Percentiles rank a stretch among this genome's conserved stretches.
phyloP scores from a whole-genome alignment of 768 basidiomycete species.

The Leccinum truebloodii region DNA sequence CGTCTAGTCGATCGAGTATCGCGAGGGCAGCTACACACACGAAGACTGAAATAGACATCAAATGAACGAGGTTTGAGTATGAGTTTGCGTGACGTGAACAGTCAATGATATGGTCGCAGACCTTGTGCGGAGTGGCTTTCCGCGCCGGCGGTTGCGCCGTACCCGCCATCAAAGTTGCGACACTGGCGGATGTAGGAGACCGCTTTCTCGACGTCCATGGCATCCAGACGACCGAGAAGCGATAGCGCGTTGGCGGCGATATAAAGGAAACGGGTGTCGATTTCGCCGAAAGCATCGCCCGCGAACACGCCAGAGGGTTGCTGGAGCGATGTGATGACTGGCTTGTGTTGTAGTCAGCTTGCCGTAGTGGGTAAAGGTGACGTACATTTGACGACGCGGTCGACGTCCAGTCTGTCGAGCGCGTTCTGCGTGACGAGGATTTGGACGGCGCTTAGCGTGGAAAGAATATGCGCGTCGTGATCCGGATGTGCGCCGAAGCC shows the following conservation, averaged over 20 bases:
- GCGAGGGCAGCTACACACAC: constrained; percentile 87
- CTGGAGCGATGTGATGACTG: constrained; percentile 85
- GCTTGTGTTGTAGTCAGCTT: not conserved
- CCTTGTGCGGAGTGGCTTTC: constrained; percentile 95
- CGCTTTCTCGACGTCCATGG: constrained; percentile 66
- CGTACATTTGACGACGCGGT: constrained; percentile 75
- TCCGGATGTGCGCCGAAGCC: constrained; percentile 90
- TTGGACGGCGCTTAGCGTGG: constrained; percentile 91
- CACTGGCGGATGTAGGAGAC: constrained; percentile 75
- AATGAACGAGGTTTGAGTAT: not conserved
- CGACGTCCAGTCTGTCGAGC: constrained; percentile 65
- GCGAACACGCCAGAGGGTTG: constrained; percentile 86
- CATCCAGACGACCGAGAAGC: constrained; percentile 72
- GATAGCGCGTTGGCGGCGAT: constrained; percentile 84
- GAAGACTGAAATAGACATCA: constrained; percentile 59
- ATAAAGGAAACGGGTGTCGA: constrained; percentile 88
- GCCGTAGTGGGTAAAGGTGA: constrained; percentile 3
- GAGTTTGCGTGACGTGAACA: not conserved
- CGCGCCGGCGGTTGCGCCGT: constrained; percentile 79
- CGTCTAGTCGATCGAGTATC: constrained; percentile 81
- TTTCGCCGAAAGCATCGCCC: constrained; percentile 90
- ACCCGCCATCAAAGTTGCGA: constrained; percentile 95
- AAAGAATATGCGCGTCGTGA: constrained; percentile 87
- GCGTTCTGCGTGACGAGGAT: constrained; percentile 87
- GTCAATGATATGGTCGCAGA: constrained; percentile 30